A percentile compares a stretch with the other conserved stretches of the same genome.
These are phyloP conservation scores for Capsicum pubescens DNA, from an alignment of 257 asterid species.

Conservation along the genomic window DNA sequence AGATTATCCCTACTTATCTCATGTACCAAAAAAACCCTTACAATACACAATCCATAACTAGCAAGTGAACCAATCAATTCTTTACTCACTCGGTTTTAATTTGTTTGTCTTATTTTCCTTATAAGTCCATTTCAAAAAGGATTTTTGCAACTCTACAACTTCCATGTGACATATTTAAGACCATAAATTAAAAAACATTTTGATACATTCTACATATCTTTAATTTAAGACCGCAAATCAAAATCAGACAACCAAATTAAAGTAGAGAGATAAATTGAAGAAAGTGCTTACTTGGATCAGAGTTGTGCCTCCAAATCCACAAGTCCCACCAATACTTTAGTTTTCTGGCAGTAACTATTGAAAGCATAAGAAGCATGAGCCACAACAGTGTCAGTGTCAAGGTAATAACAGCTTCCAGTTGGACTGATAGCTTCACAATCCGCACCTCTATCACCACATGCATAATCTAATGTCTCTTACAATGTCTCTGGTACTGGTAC, in stretches of 20 bases:
- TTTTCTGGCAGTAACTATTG: slow-evolving; percentile 90
- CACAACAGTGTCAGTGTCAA: slow-evolving; percentile 67
- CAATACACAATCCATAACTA: not conserved
- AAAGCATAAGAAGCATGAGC: slow-evolving; percentile 94
- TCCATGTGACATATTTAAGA: no score
- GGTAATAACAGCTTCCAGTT: slow-evolving; percentile 68
- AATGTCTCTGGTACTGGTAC: slow-evolving; percentile 77
- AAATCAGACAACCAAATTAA: no score
- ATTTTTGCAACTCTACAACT: no score
- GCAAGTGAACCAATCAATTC: not conserved
- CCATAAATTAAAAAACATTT: no score
- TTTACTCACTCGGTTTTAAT: no score
- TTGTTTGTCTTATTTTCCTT: no score
- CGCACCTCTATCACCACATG: slow-evolving; percentile 89
- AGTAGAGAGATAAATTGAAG: not conserved
- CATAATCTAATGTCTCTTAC: slow-evolving; percentile 80
- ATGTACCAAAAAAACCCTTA: no score
- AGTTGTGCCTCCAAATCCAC: slow-evolving; percentile 87
- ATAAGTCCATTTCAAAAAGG: no score
- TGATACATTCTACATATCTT: no score
- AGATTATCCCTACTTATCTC: no score
- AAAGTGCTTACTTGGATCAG: slow-evolving; percentile 75
- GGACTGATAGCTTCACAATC: slow-evolving; percentile 72
- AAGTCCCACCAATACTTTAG: slow-evolving; percentile 73
- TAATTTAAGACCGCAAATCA: no score